Evolutionary conservation across 2,329 filamentous ascomycete genomes (phyloP).

Genomic region (Sporothrix luriei): DNA sequence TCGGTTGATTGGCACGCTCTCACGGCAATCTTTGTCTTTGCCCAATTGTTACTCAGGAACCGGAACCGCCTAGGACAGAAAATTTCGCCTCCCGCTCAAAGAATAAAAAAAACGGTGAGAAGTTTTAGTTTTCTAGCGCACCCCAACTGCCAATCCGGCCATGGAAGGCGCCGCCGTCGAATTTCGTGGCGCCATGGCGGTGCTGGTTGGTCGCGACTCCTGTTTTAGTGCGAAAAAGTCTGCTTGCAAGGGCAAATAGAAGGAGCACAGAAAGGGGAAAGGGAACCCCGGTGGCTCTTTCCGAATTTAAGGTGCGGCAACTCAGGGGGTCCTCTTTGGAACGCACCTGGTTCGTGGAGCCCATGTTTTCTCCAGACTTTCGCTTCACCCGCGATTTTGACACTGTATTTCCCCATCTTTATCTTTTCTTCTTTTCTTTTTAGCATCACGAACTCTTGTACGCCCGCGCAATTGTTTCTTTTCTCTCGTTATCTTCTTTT

Average conservation of each 20-base stretch:
- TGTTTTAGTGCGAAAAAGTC: slow-evolving; percentile 25
- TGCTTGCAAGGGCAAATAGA: background rate
- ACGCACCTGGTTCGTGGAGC: slow-evolving; percentile 16
- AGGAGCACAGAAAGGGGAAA: background rate
- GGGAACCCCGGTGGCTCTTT: slow-evolving; percentile 18
- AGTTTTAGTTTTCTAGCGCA: slow-evolving; percentile 25
- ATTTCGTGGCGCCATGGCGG: background rate
- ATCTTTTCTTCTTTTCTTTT: background rate
- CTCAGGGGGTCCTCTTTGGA: slow-evolving; percentile 18
- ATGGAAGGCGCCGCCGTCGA: slow-evolving; percentile 17
- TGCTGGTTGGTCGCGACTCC: slow-evolving; percentile 23
- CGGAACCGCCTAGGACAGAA: background rate
- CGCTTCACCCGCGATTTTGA: slow-evolving; percentile 4
- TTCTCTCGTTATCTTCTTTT: background rate
- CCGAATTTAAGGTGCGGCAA: slow-evolving; percentile 25
- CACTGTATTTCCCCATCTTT: slow-evolving; percentile 8
- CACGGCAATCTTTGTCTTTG: slow-evolving; percentile 13
- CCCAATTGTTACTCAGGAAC: slow-evolving; percentile 11
- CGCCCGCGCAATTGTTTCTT: slow-evolving; percentile 5
- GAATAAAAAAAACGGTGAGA: background rate
- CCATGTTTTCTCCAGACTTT: slow-evolving; percentile 27
- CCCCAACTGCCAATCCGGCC: background rate
- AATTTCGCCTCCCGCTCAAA: slow-evolving; percentile 28
- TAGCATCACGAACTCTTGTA: slow-evolving; percentile 18
- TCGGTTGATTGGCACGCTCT: slow-evolving; percentile 18